These are phyloP conservation scores for Pterocarpus santalinus DNA, from an alignment of 306 rosid genomes.

Conservation along the genomic window DNA sequence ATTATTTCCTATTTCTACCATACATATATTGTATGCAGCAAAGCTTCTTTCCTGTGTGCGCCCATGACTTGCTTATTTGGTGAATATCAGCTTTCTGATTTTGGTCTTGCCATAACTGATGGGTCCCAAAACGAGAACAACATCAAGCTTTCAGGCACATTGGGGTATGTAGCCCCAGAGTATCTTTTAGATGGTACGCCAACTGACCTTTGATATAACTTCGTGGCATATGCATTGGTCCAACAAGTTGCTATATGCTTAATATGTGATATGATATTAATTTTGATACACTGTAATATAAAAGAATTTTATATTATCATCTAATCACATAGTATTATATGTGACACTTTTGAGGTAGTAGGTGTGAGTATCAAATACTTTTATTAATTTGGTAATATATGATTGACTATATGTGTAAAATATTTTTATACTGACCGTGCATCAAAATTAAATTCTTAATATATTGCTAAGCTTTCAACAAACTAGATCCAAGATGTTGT, in stretches of 20 bases:
- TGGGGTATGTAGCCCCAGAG: conserved; percentile 97
- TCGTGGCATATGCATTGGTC: conserved; percentile 46
- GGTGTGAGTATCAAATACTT: no score
- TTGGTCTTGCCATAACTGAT: conserved; percentile 90
- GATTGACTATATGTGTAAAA: no score
- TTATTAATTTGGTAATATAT: no score
- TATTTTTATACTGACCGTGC: no score
- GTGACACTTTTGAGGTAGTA: no score
- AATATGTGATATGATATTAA: neutral
- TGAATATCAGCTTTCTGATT: conserved; percentile 88
- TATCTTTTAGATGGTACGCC: conserved; percentile 96
- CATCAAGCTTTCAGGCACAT: conserved; percentile 92
- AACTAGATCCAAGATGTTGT: conserved; percentile 49
- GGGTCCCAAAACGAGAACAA: conserved; percentile 86
- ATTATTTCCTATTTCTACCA: neutral
- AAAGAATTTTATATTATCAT: no score
- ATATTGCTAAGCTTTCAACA: conserved; percentile 38
- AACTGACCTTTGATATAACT: conserved; percentile 48
- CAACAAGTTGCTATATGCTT: conserved; percentile 34
- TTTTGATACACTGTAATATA: no score
- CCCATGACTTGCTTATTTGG: conserved; percentile 13
- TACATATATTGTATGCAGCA: conserved; percentile 38
- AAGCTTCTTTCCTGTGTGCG: conserved; percentile 32
- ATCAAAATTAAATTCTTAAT: neutral
- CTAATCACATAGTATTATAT: no score